These are phyloP conservation scores for Phytophthora constricta DNA, from an alignment of 352 stramenopile species.

Conservation along the genomic window DNA sequence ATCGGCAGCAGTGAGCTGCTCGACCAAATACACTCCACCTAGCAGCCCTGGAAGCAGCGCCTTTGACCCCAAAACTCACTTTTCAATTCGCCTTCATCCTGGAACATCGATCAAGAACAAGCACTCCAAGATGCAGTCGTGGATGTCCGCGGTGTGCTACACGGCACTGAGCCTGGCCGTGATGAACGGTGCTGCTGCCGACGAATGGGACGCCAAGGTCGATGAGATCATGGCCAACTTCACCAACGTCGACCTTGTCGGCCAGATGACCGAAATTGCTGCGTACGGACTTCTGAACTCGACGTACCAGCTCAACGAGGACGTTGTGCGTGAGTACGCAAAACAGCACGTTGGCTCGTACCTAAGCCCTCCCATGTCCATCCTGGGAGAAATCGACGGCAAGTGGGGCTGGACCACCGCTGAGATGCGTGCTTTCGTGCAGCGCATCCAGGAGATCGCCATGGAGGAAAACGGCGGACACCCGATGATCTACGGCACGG, in stretches of 20 bases:
- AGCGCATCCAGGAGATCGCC: conserved; percentile 75
- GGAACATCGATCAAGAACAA: conserved; percentile 19
- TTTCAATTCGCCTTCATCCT: conserved; percentile 25
- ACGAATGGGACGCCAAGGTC: conserved; percentile 28
- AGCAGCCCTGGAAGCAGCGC: too few relatives aligned
- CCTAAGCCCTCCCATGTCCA: conserved; percentile 60
- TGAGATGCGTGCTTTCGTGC: conserved; percentile 68
- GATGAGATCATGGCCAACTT: conserved; percentile 36
- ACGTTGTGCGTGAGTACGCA: conserved; percentile 58
- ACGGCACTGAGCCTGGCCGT: conserved; percentile 16
- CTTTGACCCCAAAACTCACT: too few relatives aligned
- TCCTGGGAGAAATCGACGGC: conserved; percentile 11
- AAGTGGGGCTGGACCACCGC: conserved; percentile 46
- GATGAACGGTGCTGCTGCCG: conserved; percentile 10
- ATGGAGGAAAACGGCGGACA: conserved; percentile 59
- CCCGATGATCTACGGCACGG: conserved; percentile 75
- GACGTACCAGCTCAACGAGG: conserved; percentile 59
- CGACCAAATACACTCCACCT: too few relatives aligned
- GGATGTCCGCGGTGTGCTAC: conserved; percentile 23
- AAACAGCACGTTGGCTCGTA: conserved; percentile 85
- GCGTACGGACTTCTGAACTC: conserved; percentile 64
- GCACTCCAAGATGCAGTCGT: conserved; percentile 35
- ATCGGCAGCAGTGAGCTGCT: too few relatives aligned
- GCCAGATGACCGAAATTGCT: conserved; percentile 91
- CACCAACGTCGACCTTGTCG: conserved; percentile 48